phyloP scores from a whole-genome alignment of 805 yeast species.

The Teunomyces aglyptinius region DNA sequence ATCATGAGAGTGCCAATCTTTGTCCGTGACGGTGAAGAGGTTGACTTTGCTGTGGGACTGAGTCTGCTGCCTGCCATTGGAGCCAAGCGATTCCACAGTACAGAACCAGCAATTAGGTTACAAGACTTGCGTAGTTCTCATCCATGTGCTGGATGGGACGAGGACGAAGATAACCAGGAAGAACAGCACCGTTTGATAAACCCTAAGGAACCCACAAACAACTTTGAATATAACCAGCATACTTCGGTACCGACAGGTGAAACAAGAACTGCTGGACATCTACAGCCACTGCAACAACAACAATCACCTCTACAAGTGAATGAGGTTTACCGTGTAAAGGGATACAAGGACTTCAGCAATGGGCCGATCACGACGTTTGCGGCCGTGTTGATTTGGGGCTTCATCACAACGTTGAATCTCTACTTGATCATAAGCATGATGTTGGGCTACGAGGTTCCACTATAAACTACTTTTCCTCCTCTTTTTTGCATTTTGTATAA shows the following conservation, averaged over 20 bases:
- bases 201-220: not conserved
- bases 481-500: not conserved
- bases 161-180: conserved; percentile 24
- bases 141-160: conserved; percentile 44
- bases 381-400: conserved; percentile 66
- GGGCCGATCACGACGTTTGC: conserved; percentile 50
- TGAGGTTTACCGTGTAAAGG: conserved; percentile 25
- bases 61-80: conserved; percentile 1
- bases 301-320: conserved; percentile 8
- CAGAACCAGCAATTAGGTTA: conserved; percentile 41
- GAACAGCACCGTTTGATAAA: conserved; percentile 18
- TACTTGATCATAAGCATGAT: conserved; percentile 58
- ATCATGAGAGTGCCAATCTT: conserved; percentile 58
- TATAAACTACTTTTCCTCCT: conserved; percentile 19
- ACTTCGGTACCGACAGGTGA: not conserved
- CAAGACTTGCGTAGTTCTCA: conserved; percentile 40
- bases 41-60: conserved; percentile 9
- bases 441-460: conserved; percentile 51
- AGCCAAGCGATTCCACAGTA: conserved; percentile 24
- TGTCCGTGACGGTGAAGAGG: conserved; percentile 28
- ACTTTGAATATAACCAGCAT: not conserved
- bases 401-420: conserved; percentile 67
- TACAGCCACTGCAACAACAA: too few species aligned
- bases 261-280: not conserved
- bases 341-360: conserved; percentile 68